A percentile compares a stretch with the other conserved stretches of the same genome.
phyloP scores from a whole-genome alignment of 1,284 basidiomycete species.

The Veloporphyrellus conicus region DNA sequence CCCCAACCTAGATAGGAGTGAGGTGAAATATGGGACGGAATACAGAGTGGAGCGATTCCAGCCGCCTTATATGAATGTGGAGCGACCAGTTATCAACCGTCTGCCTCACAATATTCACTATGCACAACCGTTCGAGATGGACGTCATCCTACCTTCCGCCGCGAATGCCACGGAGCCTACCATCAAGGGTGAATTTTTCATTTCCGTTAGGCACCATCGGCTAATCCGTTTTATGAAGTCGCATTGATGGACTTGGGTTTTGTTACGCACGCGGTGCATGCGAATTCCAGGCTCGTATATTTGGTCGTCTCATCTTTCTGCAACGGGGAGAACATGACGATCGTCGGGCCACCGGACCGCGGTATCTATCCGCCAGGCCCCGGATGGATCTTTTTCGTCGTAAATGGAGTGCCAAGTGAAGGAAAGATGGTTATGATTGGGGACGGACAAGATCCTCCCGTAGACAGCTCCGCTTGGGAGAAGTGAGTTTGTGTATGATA shows the following conservation, averaged over 20 bases:
- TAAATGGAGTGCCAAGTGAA: constrained; percentile 63
- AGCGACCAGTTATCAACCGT: constrained; percentile 49
- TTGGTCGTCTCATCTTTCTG: constrained; percentile 40
- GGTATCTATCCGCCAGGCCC: constrained; percentile 77
- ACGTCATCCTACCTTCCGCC: constrained; percentile 35
- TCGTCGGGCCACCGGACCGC: constrained; percentile 58
- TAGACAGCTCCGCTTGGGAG: constrained; percentile 50
- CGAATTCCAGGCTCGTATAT: constrained; percentile 73
- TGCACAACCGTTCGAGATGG: constrained; percentile 40
- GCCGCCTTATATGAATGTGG: constrained; percentile 63
- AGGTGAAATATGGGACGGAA: constrained; percentile 67
- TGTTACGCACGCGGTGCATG: constrained; percentile 74
- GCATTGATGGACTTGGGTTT: constrained; percentile 75
- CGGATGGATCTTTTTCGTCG: constrained; percentile 70
- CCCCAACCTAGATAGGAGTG: constrained; percentile 75
- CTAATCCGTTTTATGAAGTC: constrained; percentile 40
- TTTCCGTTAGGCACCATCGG: neutral
- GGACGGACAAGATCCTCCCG: constrained; percentile 53
- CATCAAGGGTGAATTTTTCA: constrained; percentile 34
- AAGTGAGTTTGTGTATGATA: constrained; percentile 47
- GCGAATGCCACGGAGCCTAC: constrained; percentile 19
- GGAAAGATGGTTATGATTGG: constrained; percentile 71
- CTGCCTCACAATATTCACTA: constrained; percentile 46
- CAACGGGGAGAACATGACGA: constrained; percentile 38
- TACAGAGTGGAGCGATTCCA: constrained; percentile 75